phyloP scores from a whole-genome alignment of 768 basidiomycete species.

The Cystobasidium ongulense region DNA sequence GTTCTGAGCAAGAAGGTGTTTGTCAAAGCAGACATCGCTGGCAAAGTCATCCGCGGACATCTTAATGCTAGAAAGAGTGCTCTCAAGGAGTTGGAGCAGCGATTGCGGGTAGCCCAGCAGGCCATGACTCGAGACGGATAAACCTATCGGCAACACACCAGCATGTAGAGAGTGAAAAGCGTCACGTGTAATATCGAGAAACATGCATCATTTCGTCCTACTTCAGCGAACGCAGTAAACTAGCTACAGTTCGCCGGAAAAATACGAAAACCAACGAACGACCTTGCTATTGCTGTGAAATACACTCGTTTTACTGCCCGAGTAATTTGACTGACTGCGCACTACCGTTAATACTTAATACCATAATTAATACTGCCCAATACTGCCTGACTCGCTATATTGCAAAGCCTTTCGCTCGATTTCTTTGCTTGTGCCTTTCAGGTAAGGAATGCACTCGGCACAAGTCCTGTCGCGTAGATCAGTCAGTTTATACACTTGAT shows the following conservation, averaged over 20 bases:
- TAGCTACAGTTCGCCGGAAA: conserved; percentile 1
- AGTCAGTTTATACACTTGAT: background rate
- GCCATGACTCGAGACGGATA: background rate
- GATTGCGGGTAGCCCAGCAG: background rate
- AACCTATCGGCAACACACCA: too few relatives aligned
- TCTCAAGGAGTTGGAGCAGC: background rate
- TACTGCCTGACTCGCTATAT: too few relatives aligned
- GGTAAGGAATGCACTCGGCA: conserved; percentile 23
- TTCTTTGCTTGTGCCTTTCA: background rate
- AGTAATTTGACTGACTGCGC: background rate
- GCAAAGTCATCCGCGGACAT: background rate
- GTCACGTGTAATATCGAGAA: too few relatives aligned
- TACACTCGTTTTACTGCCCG: background rate
- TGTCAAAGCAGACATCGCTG: conserved; percentile 20
- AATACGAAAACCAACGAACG: background rate
- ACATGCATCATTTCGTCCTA: background rate
- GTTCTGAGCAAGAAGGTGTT: conserved; percentile 24
- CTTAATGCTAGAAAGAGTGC: background rate
- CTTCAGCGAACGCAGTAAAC: background rate
- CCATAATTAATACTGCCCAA: background rate
- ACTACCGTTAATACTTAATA: background rate
- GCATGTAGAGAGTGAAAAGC: too few relatives aligned
- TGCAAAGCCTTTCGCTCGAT: too few relatives aligned
- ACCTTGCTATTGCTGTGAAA: background rate
- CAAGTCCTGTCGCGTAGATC: background rate